A percentile compares a stretch with the other conserved stretches of the same genome.
phyloP scores from a whole-genome alignment of 768 basidiomycete species.

The Hericium rajendrae region DNA sequence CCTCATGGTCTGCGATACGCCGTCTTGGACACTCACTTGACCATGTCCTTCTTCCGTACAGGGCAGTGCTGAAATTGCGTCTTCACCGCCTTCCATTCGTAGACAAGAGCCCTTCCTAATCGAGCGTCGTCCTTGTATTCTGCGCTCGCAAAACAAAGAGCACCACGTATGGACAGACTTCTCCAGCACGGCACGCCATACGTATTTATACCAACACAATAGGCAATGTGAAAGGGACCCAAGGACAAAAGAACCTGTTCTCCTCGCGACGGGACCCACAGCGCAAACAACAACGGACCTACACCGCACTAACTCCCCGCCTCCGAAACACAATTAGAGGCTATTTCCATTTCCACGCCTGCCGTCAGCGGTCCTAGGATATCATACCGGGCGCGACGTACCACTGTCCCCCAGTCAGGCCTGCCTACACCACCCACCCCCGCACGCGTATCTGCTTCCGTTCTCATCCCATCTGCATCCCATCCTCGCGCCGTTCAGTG shows the following conservation, averaged over 20 bases:
- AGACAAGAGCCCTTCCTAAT: neutral
- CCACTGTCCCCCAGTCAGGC: constrained; percentile 12
- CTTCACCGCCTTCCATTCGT: neutral
- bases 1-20: too few relatives aligned
- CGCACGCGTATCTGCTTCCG: neutral
- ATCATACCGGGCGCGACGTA: constrained; percentile 1
- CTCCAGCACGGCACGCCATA: neutral
- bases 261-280: constrained; percentile 1
- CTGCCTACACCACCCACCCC: constrained; percentile 5
- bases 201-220: constrained; percentile 10
- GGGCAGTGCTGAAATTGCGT: neutral
- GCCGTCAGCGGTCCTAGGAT: neutral
- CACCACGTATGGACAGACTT: neutral
- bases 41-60: neutral
- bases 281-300: constrained; percentile 5
- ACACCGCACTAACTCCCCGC: neutral
- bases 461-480: neutral
- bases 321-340: neutral
- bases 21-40: too few relatives aligned
- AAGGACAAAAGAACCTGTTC: constrained; percentile 2
- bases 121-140: neutral
- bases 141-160: neutral
- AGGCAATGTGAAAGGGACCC: constrained; percentile 3
- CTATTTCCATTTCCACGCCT: neutral
- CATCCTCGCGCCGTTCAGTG: neutral